Evolutionary conservation across 768 basidiomycete genomes (phyloP).

Genomic region (Baorangia bicolor): DNA sequence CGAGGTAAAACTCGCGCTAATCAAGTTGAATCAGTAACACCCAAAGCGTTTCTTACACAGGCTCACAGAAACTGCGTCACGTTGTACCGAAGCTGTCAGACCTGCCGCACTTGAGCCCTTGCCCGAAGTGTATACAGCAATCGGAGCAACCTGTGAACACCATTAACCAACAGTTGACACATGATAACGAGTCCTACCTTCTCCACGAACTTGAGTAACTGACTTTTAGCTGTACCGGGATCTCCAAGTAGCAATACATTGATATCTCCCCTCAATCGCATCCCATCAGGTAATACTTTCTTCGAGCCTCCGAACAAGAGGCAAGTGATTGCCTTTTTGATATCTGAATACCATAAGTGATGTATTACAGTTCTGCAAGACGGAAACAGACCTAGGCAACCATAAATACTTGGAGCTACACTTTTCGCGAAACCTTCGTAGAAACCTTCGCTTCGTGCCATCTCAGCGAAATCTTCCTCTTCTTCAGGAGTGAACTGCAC

Average conservation of each 20-base stretch:
- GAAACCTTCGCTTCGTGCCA: conserved; percentile 84
- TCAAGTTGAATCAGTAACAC: conserved; percentile 6
- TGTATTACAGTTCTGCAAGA: background rate
- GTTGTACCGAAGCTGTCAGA: conserved; percentile 95
- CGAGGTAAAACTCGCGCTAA: conserved; percentile 96
- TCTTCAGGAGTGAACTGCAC: conserved; percentile 91
- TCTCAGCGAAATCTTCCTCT: conserved; percentile 93
- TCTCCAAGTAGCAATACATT: conserved; percentile 96
- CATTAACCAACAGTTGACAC: background rate
- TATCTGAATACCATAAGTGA: conserved; percentile 56
- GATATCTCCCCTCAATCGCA: conserved; percentile 95
- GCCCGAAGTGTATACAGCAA: conserved; percentile 97
- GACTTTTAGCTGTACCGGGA: conserved; percentile 98
- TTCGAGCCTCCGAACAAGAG: conserved; percentile 97
- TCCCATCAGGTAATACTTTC: conserved; percentile 95
- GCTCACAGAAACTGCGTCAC: conserved; percentile 85
- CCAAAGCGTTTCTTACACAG: background rate
- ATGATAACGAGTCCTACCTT: conserved; percentile 50
- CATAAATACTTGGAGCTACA: conserved; percentile 96
- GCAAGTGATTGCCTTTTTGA: conserved; percentile 96
- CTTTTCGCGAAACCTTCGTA: conserved; percentile 93
- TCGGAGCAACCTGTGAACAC: conserved; percentile 78
- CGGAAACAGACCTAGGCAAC: conserved; percentile 70
- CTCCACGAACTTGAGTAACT: conserved; percentile 97
- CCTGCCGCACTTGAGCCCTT: conserved; percentile 99